Base-by-base conservation (phyloP, 148 eudicot species). In the Silene conica region DNA sequence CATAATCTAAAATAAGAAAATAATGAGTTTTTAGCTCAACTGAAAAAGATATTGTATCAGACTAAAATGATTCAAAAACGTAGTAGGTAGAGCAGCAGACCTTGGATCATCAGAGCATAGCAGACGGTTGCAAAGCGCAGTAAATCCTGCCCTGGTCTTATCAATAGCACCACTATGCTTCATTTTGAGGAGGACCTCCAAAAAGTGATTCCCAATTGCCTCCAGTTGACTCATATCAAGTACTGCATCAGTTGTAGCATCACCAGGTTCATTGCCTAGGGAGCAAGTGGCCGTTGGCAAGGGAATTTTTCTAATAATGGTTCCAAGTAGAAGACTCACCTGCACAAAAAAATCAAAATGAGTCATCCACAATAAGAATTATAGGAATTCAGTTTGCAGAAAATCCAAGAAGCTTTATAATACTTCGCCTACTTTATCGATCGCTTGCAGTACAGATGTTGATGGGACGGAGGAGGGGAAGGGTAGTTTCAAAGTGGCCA, bases 301-400 rank as follows among this genome's bases (percentile, higher is more conserved):
- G 22, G 97, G 99, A 80, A 92, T 76, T 83, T 95, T 92, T 75
- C 99, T 92, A 57, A 92, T 89, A 72, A 95, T 87, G 72, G 99
- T 95, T 81, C 97, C 99, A 70, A 95, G 86, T 65, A 95, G 99
- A 81, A 95, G 99, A 80, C 99, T 95, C 76, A 95, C 92, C 99
- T 95, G 87, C 46, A 81, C 81, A 63, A 16, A 68, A 43, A 77
- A 77, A 15, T 7, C 22, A 60, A 73, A 45, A 48, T 43, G 43
- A n/a, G 63, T 43, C 15, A 78, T 14, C n/a, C 14, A 23, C 13
- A 19, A 6, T 8, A 28, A 71, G 19, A 45, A 65, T 15, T 14
- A 48, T 22, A 4, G 43, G n/a, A 45, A 68, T 19, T 68, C 25
- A 68, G 10, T 68, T 21, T 68, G 22, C 25, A 68, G 57, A 55